These are phyloP conservation scores for Ichthyophonus hoferi DNA, from an alignment of 208 protist genomes.

Conservation along the genomic window DNA sequence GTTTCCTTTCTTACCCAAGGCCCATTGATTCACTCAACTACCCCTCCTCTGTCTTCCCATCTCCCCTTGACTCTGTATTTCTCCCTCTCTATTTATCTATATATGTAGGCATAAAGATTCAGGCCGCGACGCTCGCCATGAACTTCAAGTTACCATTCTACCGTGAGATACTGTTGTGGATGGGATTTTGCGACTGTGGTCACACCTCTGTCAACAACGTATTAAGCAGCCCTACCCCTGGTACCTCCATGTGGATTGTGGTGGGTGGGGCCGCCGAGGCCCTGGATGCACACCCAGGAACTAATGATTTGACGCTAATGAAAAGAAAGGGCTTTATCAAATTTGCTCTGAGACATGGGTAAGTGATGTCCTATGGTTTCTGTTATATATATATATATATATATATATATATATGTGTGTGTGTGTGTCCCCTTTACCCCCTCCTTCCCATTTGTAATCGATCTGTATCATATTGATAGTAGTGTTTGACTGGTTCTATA, in stretches of 20 bases:
- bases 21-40: conserved; percentile 7
- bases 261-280: conserved; percentile 51
- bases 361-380: background rate
- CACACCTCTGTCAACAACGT: conserved; percentile 9
- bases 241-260: conserved; percentile 23
- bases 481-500: too few relatives aligned
- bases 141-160: conserved; percentile 46
- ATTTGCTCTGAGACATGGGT: background rate
- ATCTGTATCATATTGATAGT: too few relatives aligned
- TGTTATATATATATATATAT: background rate
- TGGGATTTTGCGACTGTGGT: conserved; percentile 25
- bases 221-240: background rate
- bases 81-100: background rate
- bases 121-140: conserved; percentile 1
- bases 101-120: conserved; percentile 6
- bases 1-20: too few relatives aligned
- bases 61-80: background rate
- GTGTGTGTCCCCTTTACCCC: background rate
- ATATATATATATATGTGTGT: background rate
- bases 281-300: conserved; percentile 50
- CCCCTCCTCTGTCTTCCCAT: background rate
- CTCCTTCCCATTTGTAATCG: background rate
- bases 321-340: conserved; percentile 49
- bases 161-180: conserved; percentile 31
- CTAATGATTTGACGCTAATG: conserved; percentile 41